A percentile compares a stretch with the other conserved stretches of the same genome.
phyloP scores from a whole-genome alignment of 2,329 filamentous ascomycete genomes.

The Pezicula rhizophila region DNA sequence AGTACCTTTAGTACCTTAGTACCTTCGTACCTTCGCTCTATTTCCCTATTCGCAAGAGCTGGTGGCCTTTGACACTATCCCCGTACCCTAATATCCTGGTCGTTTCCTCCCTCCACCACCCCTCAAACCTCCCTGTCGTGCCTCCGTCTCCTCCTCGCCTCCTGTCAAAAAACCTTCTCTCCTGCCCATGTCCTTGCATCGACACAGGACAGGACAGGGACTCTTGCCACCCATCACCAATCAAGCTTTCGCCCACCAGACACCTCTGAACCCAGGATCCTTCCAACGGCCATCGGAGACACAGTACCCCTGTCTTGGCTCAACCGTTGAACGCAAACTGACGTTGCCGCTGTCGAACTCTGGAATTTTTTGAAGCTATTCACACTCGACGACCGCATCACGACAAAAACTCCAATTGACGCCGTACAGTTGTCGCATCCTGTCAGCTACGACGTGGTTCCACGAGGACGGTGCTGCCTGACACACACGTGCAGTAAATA shows the following conservation, averaged over 20 bases:
- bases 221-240: constrained; percentile 2
- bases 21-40: background rate
- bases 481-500: constrained; percentile 13
- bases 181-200: background rate
- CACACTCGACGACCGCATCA: background rate
- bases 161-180: constrained; percentile 1
- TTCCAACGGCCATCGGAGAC: constrained; percentile 7
- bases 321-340: constrained; percentile 16
- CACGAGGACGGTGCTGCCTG: constrained; percentile 6
- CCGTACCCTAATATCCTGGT: background rate
- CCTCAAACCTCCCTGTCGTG: background rate
- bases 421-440: constrained; percentile 9
- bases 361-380: constrained; percentile 17
- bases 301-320: constrained; percentile 20
- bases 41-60: background rate
- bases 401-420: constrained; percentile 5
- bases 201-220: background rate
- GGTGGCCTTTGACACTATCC: background rate
- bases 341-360: background rate
- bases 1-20: too few species aligned
- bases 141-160: background rate
- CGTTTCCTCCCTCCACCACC: background rate
- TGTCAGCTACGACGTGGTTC: background rate
- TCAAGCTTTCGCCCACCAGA: constrained; percentile 14
- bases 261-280: constrained; percentile 10